These are phyloP conservation scores for Paraphaeosphaeria sporulosa DNA, from an alignment of 2,329 filamentous ascomycete species.

Conservation along the genomic window DNA sequence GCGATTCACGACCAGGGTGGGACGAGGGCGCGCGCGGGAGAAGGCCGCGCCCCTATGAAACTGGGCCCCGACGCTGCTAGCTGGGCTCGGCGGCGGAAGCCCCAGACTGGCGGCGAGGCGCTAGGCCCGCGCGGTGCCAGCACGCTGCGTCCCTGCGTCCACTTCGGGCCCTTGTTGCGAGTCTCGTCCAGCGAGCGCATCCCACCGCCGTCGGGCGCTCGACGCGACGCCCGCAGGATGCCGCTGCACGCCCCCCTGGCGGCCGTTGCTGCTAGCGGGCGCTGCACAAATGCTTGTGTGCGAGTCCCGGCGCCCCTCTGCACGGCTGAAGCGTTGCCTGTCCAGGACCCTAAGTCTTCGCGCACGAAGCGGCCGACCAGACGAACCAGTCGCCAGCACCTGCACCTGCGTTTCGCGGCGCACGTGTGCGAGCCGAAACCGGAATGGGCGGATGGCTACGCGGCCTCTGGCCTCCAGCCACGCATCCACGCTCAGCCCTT, in stretches of 20 bases:
- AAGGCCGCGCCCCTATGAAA: background rate
- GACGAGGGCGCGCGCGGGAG: background rate
- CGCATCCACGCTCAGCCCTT: background rate
- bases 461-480: no score
- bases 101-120: no score
- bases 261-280: background rate
- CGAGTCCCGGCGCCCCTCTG: background rate
- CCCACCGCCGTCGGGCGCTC: background rate
- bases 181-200: no score
- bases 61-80: background rate
- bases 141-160: slow-evolving; percentile 4
- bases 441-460: background rate
- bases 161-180: background rate
- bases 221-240: background rate
- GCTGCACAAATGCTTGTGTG: background rate
- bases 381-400: no score
- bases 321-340: background rate
- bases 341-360: background rate
- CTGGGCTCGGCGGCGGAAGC: no score
- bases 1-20: background rate
- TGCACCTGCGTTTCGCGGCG: background rate
- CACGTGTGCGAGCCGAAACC: no score
- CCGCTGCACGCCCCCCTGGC: no score
- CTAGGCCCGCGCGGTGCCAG: no score
- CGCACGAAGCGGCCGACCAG: background rate